Evolutionary conservation across 1,284 basidiomycete genomes (phyloP).

Genomic region (Cystobasidium sp.): DNA sequence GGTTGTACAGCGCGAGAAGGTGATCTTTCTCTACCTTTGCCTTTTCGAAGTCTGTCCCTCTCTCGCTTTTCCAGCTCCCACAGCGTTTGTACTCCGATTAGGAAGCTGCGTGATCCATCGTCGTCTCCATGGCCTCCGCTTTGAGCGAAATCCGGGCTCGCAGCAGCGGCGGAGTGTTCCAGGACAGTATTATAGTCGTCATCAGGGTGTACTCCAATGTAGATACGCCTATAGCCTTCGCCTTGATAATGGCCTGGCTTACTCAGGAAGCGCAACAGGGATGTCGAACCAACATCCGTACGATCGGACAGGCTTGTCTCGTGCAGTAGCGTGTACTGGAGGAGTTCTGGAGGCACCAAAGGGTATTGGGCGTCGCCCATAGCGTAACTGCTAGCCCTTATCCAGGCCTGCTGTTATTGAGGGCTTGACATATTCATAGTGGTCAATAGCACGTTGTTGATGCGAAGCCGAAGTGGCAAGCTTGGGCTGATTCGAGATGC

Average conservation of each 20-base stretch:
- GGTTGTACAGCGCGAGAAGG: background rate
- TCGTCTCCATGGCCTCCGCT: background rate
- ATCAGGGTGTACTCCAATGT: conserved; percentile 27
- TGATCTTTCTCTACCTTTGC: conserved; percentile 1
- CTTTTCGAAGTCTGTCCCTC: background rate
- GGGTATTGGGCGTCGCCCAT: conserved; percentile 8
- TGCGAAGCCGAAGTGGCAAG: too few relatives aligned
- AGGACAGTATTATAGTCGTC: background rate
- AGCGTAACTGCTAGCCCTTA: background rate
- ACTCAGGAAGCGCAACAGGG: conserved; percentile 31
- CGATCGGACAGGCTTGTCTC: conserved; percentile 14
- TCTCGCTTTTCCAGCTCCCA: conserved; percentile 18
- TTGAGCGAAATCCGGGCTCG: background rate
- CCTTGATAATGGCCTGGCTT: conserved; percentile 35
- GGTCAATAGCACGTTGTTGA: background rate
- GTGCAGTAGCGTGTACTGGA: conserved; percentile 25
- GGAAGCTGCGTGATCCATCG: conserved; percentile 19
- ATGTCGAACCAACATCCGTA: conserved; percentile 1
- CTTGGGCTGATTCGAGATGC: too few relatives aligned
- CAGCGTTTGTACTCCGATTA: conserved; percentile 29
- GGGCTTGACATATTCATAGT: background rate
- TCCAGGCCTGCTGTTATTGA: background rate
- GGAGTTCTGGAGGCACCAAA: conserved; percentile 31
- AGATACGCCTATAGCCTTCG: conserved; percentile 37
- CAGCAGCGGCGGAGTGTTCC: background rate